Base-by-base conservation (phyloP, 2,329 filamentous ascomycete genomes). In the Huntiella bhutanensis region DNA sequence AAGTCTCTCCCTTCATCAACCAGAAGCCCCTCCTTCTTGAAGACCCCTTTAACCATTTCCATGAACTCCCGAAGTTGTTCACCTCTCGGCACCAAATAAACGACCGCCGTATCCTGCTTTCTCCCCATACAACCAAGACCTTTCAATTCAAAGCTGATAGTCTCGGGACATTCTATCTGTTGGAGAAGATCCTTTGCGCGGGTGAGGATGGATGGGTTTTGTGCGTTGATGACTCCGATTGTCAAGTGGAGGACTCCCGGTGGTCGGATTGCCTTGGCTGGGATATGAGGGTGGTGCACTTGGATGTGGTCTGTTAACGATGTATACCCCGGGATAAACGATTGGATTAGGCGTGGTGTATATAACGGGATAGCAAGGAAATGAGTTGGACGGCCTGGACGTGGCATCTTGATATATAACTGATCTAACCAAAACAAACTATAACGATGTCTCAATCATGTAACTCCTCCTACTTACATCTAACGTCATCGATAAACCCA, bases 221-320 rank as follows among this genome's bases (percentile, higher is more conserved):
- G 11, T 7, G 94, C 69, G 52, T 72, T 80, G 81, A 95, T 87
- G 1, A 92, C 82, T 0, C 86, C 87, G 0, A 95, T 67, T 0
- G 87, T 95, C 2, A 93, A 65, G 60, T 96, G 88, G 41, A 95
- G 61, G 1, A 85, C 86, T 0, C 83, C 82, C 0, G 83, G 62
- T 0, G 85, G 85, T 22, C 86, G 68, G 43, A 94, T 64, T 1
- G 85, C 84, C 46, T 70, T 70, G 32, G 65, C 58, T 0, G 82
- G 80, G 7, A 88, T 62, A 4, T 28, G 2, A 1, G 3, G 2
- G 8, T 28, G 22, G 7, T 28, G 22, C 8, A 10, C 12, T 16
- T 10, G 66, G 33, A 80, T 69, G 51, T 79, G 71, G 22, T 70
- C 62, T 48, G 64, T 68, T 57, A 92, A 87, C 5, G 65, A 56